Evolutionary conservation across 305 asterid genomes (phyloP).

Genomic region (Caryopteris hybrid): DNA sequence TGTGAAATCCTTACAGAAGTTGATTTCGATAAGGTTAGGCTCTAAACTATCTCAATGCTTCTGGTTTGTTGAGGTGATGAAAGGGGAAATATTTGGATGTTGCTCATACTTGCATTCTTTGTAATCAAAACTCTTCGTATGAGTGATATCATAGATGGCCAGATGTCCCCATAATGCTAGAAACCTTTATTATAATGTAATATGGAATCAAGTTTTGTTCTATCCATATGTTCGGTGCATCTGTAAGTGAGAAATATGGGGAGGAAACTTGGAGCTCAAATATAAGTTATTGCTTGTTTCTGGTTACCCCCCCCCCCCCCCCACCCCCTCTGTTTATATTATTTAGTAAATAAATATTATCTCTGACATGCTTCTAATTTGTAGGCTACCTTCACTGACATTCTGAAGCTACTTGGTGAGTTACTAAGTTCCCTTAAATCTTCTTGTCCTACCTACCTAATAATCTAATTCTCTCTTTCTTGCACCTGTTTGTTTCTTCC

Average conservation of each 20-base stretch:
- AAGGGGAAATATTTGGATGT: not conserved
- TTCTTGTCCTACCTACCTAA: not conserved
- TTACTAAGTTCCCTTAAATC: constrained; percentile 23
- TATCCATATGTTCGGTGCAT: not conserved
- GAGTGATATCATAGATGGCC: not conserved
- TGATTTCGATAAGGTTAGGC: constrained; percentile 45
- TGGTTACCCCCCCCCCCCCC: not conserved
- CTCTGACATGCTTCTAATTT: constrained; percentile 13
- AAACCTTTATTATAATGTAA: not conserved
- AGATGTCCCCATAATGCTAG: not conserved
- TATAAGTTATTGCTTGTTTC: not conserved
- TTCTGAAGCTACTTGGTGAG: constrained; percentile 86
- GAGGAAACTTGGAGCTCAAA: not conserved
- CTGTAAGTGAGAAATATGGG: not conserved
- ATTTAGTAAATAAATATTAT: no score
- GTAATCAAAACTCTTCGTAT: not conserved
- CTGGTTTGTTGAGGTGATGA: not conserved
- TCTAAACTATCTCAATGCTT: not conserved
- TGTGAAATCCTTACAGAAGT: constrained; percentile 30
- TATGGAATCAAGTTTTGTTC: not conserved
- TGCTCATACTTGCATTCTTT: not conserved
- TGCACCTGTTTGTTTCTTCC: not conserved
- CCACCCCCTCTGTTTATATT: not conserved
- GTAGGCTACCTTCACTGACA: constrained; percentile 96
- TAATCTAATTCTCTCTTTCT: not conserved